Percentiles rank a stretch among this genome's conserved stretches.
These are phyloP conservation scores for Daldinia grandis DNA, from an alignment of 495 filamentous ascomycete genomes.

Conservation along the genomic window DNA sequence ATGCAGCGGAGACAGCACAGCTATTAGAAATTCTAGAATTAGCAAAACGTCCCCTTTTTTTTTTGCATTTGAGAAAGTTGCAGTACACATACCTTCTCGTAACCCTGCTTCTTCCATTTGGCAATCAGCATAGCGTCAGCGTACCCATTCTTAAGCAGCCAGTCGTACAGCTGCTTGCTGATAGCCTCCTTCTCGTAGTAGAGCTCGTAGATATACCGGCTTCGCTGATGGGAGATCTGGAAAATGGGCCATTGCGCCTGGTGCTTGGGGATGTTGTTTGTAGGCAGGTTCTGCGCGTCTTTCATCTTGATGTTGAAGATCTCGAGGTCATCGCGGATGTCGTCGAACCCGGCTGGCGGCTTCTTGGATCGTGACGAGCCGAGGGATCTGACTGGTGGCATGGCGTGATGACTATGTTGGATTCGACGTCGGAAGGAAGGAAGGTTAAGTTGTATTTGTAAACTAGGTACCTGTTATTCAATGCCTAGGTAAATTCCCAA, in stretches of 20 bases:
- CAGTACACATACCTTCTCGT: conserved; percentile 79
- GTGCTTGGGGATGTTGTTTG: conserved; percentile 68
- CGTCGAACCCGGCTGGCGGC: conserved; percentile 93
- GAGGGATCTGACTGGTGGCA: conserved; percentile 82
- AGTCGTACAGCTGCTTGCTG: conserved; percentile 89
- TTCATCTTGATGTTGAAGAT: conserved; percentile 99
- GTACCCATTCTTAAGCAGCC: conserved; percentile 95
- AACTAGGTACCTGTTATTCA: not conserved
- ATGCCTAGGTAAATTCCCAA: not conserved
- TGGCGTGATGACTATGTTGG: conserved; percentile 48
- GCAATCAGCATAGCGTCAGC: conserved; percentile 94
- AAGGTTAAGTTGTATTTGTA: not conserved
- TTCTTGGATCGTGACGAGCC: conserved; percentile 75
- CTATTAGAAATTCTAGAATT: conserved; percentile 49
- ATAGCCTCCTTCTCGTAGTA: conserved; percentile 99
- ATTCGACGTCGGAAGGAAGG: not conserved
- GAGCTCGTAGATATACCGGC: conserved; percentile 92
- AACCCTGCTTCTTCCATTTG: conserved; percentile 99
- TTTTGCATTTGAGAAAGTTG: not conserved
- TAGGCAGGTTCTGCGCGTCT: conserved; percentile 83
- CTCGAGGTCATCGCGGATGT: conserved; percentile 95
- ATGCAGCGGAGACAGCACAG: conserved; percentile 95
- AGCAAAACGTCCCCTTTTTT: not conserved
- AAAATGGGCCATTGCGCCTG: conserved; percentile 97
- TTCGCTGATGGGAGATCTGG: conserved; percentile 95